A percentile compares a stretch with the other conserved stretches of the same genome.
Conservation (phyloP, 148 eudicot genomes). For the Gaultheria prostrata region DNA sequence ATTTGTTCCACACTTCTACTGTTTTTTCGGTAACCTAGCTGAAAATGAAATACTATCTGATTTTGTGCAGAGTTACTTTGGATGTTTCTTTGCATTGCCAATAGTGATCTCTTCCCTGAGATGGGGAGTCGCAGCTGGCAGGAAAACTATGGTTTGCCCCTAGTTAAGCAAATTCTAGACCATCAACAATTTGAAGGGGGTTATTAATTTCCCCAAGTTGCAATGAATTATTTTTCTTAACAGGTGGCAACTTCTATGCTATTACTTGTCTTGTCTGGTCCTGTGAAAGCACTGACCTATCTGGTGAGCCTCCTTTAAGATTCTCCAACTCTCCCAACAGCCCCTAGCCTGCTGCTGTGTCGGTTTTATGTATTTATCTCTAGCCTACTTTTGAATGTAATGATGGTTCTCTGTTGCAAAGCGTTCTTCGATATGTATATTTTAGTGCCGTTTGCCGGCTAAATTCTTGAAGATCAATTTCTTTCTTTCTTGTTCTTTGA, state of each 20-base stretch:
- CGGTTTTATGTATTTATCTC: not conserved
- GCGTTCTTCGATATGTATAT: not conserved
- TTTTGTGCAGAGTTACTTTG: slow-evolving; percentile 79
- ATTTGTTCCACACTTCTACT: not conserved
- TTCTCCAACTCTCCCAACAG: not conserved
- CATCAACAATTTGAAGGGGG: not conserved
- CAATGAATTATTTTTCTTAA: slow-evolving; percentile 7
- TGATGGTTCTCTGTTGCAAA: not conserved
- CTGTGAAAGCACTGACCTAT: slow-evolving; percentile 84
- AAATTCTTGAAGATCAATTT: not conserved
- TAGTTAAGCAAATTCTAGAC: not conserved
- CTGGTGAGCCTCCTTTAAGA: slow-evolving; percentile 40
- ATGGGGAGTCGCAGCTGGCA: slow-evolving; percentile 92
- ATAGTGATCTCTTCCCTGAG: slow-evolving; percentile 85
- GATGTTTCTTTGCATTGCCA: slow-evolving; percentile 88
- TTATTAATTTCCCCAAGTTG: not conserved
- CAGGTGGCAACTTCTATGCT: slow-evolving; percentile 84
- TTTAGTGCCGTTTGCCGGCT: not conserved
- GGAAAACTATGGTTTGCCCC: slow-evolving; percentile 85
- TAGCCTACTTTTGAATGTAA: slow-evolving; percentile 6
- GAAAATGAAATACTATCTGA: slow-evolving; percentile 5
- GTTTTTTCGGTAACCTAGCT: not conserved
- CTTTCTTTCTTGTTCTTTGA: not conserved
- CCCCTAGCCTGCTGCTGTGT: not conserved
- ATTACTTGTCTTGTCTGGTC: slow-evolving; percentile 82